phyloP scores from a whole-genome alignment of 768 basidiomycete genomes.

The Pisolithus albus region DNA sequence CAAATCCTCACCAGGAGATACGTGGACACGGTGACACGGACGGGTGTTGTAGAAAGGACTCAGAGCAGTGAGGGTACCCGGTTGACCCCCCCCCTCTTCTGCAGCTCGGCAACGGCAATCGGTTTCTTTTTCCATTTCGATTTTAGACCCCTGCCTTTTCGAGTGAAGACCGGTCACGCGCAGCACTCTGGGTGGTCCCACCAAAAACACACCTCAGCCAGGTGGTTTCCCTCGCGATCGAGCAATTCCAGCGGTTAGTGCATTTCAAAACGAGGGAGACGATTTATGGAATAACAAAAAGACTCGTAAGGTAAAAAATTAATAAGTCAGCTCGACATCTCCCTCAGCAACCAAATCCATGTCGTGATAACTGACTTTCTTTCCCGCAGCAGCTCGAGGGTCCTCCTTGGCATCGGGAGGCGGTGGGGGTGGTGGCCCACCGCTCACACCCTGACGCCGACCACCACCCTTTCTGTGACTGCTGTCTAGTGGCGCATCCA shows the following conservation, averaged over 20 bases:
- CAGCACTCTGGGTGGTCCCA: not conserved
- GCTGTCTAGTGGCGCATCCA: conserved; percentile 42
- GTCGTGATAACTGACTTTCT: conserved; percentile 90
- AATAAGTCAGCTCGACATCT: conserved; percentile 51
- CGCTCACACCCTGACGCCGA: conserved; percentile 33
- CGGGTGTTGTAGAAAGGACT: conserved; percentile 7
- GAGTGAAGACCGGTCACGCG: conserved; percentile 23
- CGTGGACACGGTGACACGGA: conserved; percentile 4
- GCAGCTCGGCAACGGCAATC: conserved; percentile 19
- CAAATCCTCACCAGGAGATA: conserved; percentile 24
- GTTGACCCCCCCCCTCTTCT: conserved; percentile 17
- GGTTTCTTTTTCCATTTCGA: not conserved
- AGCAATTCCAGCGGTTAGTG: not conserved
- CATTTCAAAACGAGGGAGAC: conserved; percentile 24
- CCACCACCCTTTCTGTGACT: conserved; percentile 30
- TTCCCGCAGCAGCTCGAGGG: conserved; percentile 82
- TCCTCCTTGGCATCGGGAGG: conserved; percentile 90
- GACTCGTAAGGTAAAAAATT: conserved; percentile 20
- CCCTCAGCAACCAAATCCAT: conserved; percentile 90
- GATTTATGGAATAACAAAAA: conserved; percentile 18
- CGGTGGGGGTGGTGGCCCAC: conserved; percentile 65
- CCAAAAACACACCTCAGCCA: not conserved
- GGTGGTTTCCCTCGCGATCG: not conserved
- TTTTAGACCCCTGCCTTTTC: conserved; percentile 2
- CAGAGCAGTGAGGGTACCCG: not conserved